Evolutionary conservation across 164 flowering plant species (phyloP), one percentile per base, ranked within the genome.

Genomic region (Cinnamomum chago): DNA sequence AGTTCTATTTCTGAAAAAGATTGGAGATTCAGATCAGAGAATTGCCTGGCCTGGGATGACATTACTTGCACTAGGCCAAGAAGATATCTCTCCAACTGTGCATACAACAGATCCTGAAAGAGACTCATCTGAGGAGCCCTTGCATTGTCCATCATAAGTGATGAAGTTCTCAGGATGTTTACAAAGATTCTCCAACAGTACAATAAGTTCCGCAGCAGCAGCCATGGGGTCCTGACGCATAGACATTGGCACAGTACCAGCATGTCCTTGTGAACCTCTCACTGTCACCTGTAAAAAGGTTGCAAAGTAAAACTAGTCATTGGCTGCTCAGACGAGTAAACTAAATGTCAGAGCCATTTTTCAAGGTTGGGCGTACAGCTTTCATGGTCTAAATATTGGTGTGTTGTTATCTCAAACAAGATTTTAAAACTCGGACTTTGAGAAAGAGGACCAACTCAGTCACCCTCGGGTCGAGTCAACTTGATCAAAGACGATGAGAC

Each of bases 41-140:
- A 86, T 84, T 91, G 83, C 99, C 95, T 94, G 88, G 80, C 99
- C 98, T 67, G 99, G 98, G 83, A 96, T 94, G 78, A 96, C 99
- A 86, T 96, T 96, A 73, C 98, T 94, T 75, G 99, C 94, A 83
- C 98, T 90, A 55, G 98, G 99, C 99, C 99, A 94, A 68, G 83
- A 79, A 52, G 97, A 91, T 83, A 96, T 96, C 84, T 96, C 97
- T 67, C 98, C 99, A 79, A 96, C 97, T 33, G 98, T 94, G 75
- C 99, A 96, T 25, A 96, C 98, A 77, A 96, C 90, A 33, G 98
- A 91, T 75, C 86, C 88, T 50, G 90, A 76, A 76, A 90, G 88
- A 71, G 97, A 84, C 72, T 88, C 84, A 47, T 77, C 70, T 0
- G 71, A 24, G 40, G 77, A 77, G 70, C 83, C 84, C 47, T 77